These are phyloP conservation scores for Beauveria caledonica DNA, from an alignment of 2,329 filamentous ascomycete species.

Conservation along the genomic window DNA sequence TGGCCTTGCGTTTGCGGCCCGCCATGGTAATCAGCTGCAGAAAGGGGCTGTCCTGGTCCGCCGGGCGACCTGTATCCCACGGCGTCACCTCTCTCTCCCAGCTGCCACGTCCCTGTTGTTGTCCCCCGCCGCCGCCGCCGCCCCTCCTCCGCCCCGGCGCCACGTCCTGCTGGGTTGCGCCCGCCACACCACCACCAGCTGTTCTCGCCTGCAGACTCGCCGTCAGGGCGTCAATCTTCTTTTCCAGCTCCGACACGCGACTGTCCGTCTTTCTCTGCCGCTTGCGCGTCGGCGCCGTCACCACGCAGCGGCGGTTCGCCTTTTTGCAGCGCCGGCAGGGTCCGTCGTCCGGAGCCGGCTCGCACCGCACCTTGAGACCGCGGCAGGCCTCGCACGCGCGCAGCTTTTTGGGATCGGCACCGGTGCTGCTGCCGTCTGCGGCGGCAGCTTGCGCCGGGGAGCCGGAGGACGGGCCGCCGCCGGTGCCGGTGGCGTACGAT, in stretches of 20 bases:
- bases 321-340: conserved; percentile 72
- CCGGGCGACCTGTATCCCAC: not conserved
- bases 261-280: conserved; percentile 88
- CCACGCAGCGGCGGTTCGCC: conserved; percentile 66
- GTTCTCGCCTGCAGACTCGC: conserved; percentile 59
- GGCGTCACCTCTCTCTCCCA: conserved; percentile 5
- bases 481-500: not conserved
- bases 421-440: conserved; percentile 2
- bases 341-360: conserved; percentile 57
- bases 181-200: conserved; percentile 11
- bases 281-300: conserved; percentile 68
- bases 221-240: conserved; percentile 83
- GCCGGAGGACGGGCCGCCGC: not conserved
- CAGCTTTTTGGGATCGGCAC: conserved; percentile 52
- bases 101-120: not conserved
- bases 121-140: not conserved
- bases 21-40: conserved; percentile 13
- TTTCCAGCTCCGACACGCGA: conserved; percentile 81
- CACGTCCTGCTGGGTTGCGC: not conserved
- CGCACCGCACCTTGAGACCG: conserved; percentile 75
- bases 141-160: not conserved
- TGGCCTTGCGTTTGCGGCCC: conserved; percentile 24
- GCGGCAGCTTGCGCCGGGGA: not conserved
- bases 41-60: conserved; percentile 8
- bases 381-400: conserved; percentile 71